phyloP scores from a whole-genome alignment of 345 rosid species.

The Lepidium didymum region DNA sequence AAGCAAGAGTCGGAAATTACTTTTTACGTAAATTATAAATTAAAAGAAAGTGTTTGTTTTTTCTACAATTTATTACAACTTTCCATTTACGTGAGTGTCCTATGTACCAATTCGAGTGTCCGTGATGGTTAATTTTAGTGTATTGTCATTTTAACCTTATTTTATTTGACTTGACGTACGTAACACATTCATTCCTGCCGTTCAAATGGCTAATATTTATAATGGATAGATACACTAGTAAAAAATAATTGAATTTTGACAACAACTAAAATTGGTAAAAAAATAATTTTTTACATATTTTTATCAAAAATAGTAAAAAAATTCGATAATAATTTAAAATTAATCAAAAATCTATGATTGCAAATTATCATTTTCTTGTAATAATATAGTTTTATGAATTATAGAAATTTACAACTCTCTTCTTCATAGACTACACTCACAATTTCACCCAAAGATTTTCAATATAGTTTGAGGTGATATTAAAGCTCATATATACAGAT shows the following conservation, averaged over 20 bases:
- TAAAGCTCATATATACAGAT: too few species aligned
- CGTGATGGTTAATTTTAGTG: constrained; percentile 2
- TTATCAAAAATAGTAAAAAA: too few species aligned
- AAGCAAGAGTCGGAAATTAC: background rate
- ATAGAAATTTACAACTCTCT: background rate
- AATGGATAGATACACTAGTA: background rate
- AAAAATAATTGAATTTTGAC: too few species aligned
- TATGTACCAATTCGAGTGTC: constrained; percentile 23
- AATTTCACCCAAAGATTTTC: background rate
- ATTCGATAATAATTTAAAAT: too few species aligned
- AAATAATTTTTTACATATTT: too few species aligned
- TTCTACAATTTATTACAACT: constrained; percentile 11
- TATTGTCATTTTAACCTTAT: constrained; percentile 11
- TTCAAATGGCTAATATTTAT: background rate
- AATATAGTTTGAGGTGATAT: background rate
- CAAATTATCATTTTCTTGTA: too few species aligned
- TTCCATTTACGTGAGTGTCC: constrained; percentile 24
- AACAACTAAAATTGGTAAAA: too few species aligned
- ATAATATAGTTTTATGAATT: background rate
- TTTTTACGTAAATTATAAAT: background rate
- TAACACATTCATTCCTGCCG: constrained; percentile 2
- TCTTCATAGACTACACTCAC: background rate
- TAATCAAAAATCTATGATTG: too few species aligned
- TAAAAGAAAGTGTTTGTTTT: background rate
- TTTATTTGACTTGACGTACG: background rate